phyloP scores from a whole-genome alignment of 495 filamentous ascomycete genomes.

The Penicillium canariense region DNA sequence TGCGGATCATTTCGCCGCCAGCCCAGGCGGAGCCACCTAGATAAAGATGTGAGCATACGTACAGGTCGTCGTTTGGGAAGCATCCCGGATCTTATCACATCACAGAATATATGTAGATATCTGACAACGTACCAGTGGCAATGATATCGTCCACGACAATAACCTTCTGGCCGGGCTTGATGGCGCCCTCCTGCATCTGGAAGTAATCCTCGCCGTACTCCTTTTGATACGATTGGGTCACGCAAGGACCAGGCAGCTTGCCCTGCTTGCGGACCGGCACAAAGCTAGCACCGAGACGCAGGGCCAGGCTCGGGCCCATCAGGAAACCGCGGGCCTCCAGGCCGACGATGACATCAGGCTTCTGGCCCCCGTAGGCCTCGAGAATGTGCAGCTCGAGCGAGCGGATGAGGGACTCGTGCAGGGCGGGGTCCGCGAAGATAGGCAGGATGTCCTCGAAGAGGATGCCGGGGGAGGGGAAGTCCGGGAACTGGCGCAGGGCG shows the following conservation, averaged over 20 bases:
- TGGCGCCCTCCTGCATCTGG: constrained; percentile 84
- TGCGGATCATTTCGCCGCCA: constrained; percentile 78
- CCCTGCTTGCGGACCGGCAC: constrained; percentile 94
- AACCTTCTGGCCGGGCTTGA: constrained; percentile 85
- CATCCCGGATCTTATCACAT: too few relatives aligned
- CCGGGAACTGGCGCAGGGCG: constrained; percentile 73
- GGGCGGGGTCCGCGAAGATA: constrained; percentile 76
- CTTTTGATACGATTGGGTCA: constrained; percentile 82
- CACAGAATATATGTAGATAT: too few relatives aligned
- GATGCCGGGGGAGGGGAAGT: constrained; percentile 94
- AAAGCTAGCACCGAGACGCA: constrained; percentile 83
- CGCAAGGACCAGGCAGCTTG: constrained; percentile 88
- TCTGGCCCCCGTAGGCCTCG: constrained; percentile 48
- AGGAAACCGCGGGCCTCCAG: constrained; percentile 94
- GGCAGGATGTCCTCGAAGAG: constrained; percentile 98
- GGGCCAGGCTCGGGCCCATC: constrained; percentile 86
- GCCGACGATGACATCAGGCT: constrained; percentile 88
- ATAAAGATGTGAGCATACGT: constrained; percentile 3
- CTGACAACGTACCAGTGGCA: constrained; percentile 73
- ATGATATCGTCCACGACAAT: constrained; percentile 97
- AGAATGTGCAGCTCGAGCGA: constrained; percentile 83
- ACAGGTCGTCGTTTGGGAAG: too few relatives aligned
- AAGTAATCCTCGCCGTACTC: constrained; percentile 97
- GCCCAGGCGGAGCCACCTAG: constrained; percentile 88
- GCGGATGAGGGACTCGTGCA: constrained; percentile 75